Evolutionary conservation across 2,329 filamentous ascomycete species (phyloP), one percentile per base, ranked within the genome.

Genomic region (Diaporthe eres): DNA sequence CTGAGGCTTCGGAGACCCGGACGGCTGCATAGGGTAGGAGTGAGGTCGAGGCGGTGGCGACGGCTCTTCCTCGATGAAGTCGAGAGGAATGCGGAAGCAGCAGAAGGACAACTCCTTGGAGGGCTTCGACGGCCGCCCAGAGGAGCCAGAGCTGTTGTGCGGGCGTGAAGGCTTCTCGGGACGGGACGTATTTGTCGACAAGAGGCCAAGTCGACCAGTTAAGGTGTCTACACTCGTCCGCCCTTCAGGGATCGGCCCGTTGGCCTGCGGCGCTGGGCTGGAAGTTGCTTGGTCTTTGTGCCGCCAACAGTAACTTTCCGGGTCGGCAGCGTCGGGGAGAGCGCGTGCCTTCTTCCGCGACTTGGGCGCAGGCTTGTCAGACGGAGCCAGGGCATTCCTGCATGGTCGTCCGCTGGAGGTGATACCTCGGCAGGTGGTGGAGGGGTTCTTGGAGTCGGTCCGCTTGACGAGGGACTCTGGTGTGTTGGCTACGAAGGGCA

Each of bases 271-370:
- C 2, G 87, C 86, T 2, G 87, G 86, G 77, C 85, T 88, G 25
- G 87, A 87, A 60, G 82, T 83, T 2, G 95, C 95, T 84, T 99
- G 97, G 75, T 97, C 95, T 82, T 94, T 96, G 86, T 99, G 97
- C 83, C 98, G 95, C 94, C 94, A 98, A 87, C 96, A 98, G 85
- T 95, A 98, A 68, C 93, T 90, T n/a, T 85, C 87, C 77, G 91
- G 89, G 65, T 91, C 88, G 74, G 87, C 85, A 2, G 90, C 88
- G 76, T 91, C 88, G 73, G 86, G 85, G 8, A 86, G 84, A 80
- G 85, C 82, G 19, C 84, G 80, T 3, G 44, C 31, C 55, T 63
- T 77, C 31, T 80, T 78, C 77, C 83, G 57, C 79, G 80, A 51
- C 79, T 82, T 75, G 81, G 82, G 75, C 71, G 75, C 80, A 76